A percentile compares a stretch with the other conserved stretches of the same genome.
These are phyloP conservation scores for Trichocladium uniseriatum DNA, from an alignment of 495 filamentous ascomycete species.

Conservation along the genomic window DNA sequence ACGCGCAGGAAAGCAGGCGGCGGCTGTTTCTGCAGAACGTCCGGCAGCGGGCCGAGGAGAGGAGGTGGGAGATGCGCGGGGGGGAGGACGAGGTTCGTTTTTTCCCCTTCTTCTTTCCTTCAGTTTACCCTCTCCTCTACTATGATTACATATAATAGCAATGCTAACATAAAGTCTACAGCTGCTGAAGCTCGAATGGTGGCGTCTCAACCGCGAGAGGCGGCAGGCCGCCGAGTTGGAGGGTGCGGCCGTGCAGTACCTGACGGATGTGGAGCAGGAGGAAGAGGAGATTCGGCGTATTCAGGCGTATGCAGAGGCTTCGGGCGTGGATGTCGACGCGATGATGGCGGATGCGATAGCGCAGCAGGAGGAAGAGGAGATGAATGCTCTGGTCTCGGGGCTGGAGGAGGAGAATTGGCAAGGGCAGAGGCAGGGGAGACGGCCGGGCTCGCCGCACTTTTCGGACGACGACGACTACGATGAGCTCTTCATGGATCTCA, in stretches of 20 bases:
- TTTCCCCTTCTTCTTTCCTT: background rate
- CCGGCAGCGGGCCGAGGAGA: conserved; percentile 58
- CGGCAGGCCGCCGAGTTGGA: conserved; percentile 38
- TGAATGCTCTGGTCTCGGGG: conserved; percentile 46
- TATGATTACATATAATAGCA: too few species aligned
- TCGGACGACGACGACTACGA: conserved; percentile 56
- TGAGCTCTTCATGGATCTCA: conserved; percentile 45
- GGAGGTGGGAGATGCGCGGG: conserved; percentile 53
- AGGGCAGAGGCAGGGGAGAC: background rate
- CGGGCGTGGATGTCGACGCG: conserved; percentile 33
- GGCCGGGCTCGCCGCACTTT: conserved; percentile 14
- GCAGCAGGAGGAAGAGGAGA: conserved; percentile 46
- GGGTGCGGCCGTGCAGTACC: background rate
- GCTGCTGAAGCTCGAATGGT: conserved; percentile 42
- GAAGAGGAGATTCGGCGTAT: conserved; percentile 15
- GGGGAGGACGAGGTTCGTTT: conserved; percentile 66
- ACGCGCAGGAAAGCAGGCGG: conserved; percentile 42
- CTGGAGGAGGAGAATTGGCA: conserved; percentile 1
- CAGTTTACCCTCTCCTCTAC: background rate
- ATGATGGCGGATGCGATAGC: conserved; percentile 40
- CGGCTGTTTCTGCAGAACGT: conserved; percentile 69
- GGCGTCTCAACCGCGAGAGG: conserved; percentile 30
- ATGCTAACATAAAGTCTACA: too few species aligned
- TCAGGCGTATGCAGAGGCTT: too few species aligned
- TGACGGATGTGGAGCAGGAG: conserved; percentile 26